Evolutionary conservation across 768 basidiomycete genomes (phyloP).

Genomic region (Pulveroboletus sp.): DNA sequence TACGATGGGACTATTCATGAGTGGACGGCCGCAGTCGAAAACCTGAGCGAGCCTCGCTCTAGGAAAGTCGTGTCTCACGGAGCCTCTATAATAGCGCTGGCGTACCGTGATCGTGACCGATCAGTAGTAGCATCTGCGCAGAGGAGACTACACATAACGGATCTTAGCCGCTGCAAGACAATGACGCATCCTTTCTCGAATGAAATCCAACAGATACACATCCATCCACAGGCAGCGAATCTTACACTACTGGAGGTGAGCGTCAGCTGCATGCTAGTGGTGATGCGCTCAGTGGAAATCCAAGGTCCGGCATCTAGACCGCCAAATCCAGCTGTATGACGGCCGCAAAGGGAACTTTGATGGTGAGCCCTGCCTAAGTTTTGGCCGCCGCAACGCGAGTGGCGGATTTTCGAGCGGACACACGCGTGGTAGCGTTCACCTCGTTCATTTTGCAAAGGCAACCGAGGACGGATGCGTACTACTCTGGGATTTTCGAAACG

Average conservation of each 20-base stretch:
- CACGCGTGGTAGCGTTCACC: constrained; percentile 38
- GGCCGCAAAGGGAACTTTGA: constrained; percentile 37
- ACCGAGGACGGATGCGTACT: constrained; percentile 42
- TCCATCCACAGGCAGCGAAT: constrained; percentile 40
- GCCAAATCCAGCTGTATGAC: constrained; percentile 50
- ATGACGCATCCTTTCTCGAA: constrained; percentile 35
- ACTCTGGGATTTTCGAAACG: constrained; percentile 50
- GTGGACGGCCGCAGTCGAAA: constrained; percentile 33
- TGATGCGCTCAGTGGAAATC: constrained; percentile 10
- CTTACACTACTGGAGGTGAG: constrained; percentile 48
- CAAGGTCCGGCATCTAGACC: constrained; percentile 47
- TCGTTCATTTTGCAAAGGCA: constrained; percentile 43
- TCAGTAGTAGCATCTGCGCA: constrained; percentile 37
- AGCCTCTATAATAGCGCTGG: constrained; percentile 35
- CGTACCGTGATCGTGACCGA: constrained; percentile 33
- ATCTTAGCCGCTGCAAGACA: constrained; percentile 35
- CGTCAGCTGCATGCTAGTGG: constrained; percentile 12
- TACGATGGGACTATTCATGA: constrained; percentile 42
- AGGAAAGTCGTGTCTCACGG: constrained; percentile 30
- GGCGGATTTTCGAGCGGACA: constrained; percentile 25
- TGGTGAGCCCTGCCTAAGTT: constrained; percentile 39
- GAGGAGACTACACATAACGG: constrained; percentile 33
- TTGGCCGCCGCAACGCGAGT: constrained; percentile 38
- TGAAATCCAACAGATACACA: constrained; percentile 42
- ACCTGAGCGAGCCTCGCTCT: constrained; percentile 22